Conservation (phyloP, 345 rosid genomes). For the Leavenworthia alabamica region DNA sequence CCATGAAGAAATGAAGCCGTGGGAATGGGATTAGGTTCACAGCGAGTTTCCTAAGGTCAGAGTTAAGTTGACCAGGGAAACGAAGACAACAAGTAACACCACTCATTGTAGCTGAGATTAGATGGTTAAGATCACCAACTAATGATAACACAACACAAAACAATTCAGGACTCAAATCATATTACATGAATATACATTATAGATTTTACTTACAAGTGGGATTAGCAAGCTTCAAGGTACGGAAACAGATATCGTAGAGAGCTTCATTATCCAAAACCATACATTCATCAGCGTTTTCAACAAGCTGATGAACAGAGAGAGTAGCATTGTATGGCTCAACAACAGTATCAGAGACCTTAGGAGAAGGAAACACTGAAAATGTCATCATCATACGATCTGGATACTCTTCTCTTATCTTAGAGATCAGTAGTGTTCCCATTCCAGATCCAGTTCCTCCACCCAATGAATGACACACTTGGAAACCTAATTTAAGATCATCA, state of each 20-base stretch:
- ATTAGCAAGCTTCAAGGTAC: conserved; percentile 35
- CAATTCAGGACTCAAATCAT: conserved; percentile 13
- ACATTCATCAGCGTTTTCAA: conserved; percentile 37
- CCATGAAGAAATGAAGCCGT: conserved; percentile 39
- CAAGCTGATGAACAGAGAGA: conserved; percentile 37
- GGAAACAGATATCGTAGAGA: conserved; percentile 40
- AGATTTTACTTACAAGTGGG: conserved; percentile 31
- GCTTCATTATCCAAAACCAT: conserved; percentile 41
- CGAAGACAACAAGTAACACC: conserved; percentile 41
- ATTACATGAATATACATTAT: not conserved
- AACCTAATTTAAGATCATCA: conserved; percentile 20
- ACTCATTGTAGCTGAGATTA: conserved; percentile 39
- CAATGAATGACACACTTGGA: conserved; percentile 38
- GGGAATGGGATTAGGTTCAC: conserved; percentile 38
- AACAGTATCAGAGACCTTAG: conserved; percentile 40
- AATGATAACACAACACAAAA: not conserved
- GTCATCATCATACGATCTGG: conserved; percentile 43
- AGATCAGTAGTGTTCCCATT: conserved; percentile 37
- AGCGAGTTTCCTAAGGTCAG: conserved; percentile 37
- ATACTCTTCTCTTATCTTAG: conserved; percentile 37
- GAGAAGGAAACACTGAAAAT: conserved; percentile 37
- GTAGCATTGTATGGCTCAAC: conserved; percentile 42
- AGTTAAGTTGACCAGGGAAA: conserved; percentile 40
- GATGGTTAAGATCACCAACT: conserved; percentile 42
- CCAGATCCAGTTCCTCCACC: conserved; percentile 43